phyloP scores from a whole-genome alignment of 1,284 basidiomycete species.

The Coriolopsis trogii region DNA sequence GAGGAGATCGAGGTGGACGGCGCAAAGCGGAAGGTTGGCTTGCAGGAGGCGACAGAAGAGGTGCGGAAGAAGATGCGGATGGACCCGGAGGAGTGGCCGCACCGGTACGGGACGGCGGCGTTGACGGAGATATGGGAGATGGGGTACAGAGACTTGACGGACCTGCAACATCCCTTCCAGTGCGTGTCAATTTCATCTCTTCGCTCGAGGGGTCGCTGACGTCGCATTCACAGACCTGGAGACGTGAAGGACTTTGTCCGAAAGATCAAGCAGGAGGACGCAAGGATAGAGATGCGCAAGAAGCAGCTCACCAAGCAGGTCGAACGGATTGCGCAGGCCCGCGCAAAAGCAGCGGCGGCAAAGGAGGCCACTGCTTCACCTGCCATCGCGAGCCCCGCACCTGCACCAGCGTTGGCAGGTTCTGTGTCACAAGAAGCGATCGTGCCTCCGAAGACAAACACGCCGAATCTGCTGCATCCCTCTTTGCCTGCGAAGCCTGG shows the following conservation, averaged over 20 bases:
- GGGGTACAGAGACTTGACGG: slow-evolving; percentile 66
- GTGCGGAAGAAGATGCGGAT: slow-evolving; percentile 54
- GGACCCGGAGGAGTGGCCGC: slow-evolving; percentile 59
- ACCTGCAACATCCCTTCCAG: slow-evolving; percentile 70
- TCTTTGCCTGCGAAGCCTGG: slow-evolving; percentile 61
- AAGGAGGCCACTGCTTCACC: slow-evolving; percentile 24
- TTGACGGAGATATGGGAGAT: slow-evolving; percentile 81
- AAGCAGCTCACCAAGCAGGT: slow-evolving; percentile 52
- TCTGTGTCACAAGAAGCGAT: slow-evolving; percentile 17
- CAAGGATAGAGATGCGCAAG: slow-evolving; percentile 61
- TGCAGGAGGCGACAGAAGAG: slow-evolving; percentile 63
- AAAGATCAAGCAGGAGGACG: slow-evolving; percentile 68
- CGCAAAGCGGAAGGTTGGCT: slow-evolving; percentile 46
- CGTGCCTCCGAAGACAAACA: slow-evolving; percentile 24
- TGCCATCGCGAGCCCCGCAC: slow-evolving; percentile 9
- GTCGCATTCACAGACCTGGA: slow-evolving; percentile 49
- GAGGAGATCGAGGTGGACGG: slow-evolving; percentile 45
- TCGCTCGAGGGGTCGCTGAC: neutral
- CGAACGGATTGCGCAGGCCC: slow-evolving; percentile 47
- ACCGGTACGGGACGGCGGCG: slow-evolving; percentile 62
- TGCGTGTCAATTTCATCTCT: slow-evolving; percentile 37
- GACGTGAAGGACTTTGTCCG: slow-evolving; percentile 74
- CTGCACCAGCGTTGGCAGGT: too few relatives aligned
- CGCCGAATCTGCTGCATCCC: slow-evolving; percentile 56
- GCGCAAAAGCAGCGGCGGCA: slow-evolving; percentile 40